phyloP scores from a whole-genome alignment of 768 basidiomycete species.

The Phylloporus rhodoxanthus region DNA sequence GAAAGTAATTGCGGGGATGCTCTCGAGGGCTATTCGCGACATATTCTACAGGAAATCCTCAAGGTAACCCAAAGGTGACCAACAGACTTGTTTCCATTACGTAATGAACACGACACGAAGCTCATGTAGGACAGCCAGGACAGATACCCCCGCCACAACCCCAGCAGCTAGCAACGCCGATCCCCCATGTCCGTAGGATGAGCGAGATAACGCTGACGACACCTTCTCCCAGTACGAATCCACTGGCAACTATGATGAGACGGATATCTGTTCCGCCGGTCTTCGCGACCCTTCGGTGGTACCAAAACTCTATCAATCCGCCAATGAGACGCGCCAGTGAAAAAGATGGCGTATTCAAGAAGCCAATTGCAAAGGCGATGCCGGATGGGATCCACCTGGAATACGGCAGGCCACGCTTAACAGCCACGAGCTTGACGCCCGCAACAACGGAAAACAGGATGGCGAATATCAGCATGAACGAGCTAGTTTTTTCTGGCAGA shows the following conservation, averaged over 20 bases:
- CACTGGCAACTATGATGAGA: constrained; percentile 84
- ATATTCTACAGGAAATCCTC: constrained; percentile 30
- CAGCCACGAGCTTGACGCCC: constrained; percentile 56
- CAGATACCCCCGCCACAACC: constrained; percentile 79
- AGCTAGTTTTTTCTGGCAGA: constrained; percentile 66
- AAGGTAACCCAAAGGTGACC: constrained; percentile 4
- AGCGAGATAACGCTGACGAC: constrained; percentile 80
- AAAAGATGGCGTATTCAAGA: constrained; percentile 93
- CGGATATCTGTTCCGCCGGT: constrained; percentile 55
- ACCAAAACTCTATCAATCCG: constrained; percentile 73
- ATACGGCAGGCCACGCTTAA: constrained; percentile 43
- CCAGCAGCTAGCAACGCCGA: constrained; percentile 76
- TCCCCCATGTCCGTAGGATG: constrained; percentile 63
- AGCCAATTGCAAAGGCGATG: constrained; percentile 92
- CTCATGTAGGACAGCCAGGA: constrained; percentile 53
- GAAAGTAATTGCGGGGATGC: constrained; percentile 73
- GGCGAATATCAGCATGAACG: constrained; percentile 79
- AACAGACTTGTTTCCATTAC: constrained; percentile 6
- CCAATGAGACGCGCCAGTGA: constrained; percentile 88
- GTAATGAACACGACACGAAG: background rate
- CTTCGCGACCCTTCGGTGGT: constrained; percentile 47
- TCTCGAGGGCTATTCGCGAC: constrained; percentile 66
- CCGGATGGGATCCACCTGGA: constrained; percentile 87
- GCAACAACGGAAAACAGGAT: constrained; percentile 64
- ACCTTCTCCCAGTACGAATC: constrained; percentile 94